These are phyloP conservation scores for Globisporangium spinosum DNA, from an alignment of 352 stramenopile species.

Conservation along the genomic window DNA sequence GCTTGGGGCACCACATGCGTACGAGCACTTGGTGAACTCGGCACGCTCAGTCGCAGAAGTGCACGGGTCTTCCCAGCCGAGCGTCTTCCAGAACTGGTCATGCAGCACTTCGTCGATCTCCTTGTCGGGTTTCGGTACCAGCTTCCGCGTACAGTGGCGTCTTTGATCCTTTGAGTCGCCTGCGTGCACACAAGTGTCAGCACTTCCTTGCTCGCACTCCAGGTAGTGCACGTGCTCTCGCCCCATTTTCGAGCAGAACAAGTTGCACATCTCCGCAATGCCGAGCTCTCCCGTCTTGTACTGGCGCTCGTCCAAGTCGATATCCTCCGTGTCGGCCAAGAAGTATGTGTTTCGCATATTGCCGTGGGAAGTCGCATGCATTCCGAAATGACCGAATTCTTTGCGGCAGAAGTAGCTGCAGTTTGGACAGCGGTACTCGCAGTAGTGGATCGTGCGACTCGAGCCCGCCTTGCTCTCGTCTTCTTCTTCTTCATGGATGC, in stretches of 20 bases:
- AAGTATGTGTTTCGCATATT: conserved; percentile 86
- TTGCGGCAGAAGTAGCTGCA: conserved; percentile 81
- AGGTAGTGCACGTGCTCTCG: conserved; percentile 75
- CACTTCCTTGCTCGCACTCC: conserved; percentile 43
- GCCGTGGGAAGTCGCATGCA: conserved; percentile 66
- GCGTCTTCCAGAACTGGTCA: conserved; percentile 68
- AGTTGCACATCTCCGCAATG: conserved; percentile 78
- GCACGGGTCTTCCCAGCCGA: conserved; percentile 75
- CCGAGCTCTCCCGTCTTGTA: conserved; percentile 63
- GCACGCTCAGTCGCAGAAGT: conserved; percentile 49
- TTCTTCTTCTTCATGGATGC: conserved; percentile 19
- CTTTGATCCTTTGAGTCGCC: conserved; percentile 45
- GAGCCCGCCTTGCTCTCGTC: neutral
- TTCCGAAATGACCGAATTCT: conserved; percentile 42
- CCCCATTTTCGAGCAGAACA: conserved; percentile 81
- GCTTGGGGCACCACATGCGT: conserved; percentile 58
- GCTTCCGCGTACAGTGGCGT: conserved; percentile 49
- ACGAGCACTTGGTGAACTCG: conserved; percentile 67
- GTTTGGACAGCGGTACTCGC: conserved; percentile 58
- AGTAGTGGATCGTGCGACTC: conserved; percentile 43
- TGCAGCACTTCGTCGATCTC: conserved; percentile 73
- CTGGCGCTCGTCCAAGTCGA: conserved; percentile 72
- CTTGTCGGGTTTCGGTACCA: conserved; percentile 50
- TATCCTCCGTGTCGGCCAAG: conserved; percentile 44
- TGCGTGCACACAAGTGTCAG: conserved; percentile 44